Base-by-base conservation (phyloP, 768 basidiomycete genomes). In the Coprinopsis sp. region DNA sequence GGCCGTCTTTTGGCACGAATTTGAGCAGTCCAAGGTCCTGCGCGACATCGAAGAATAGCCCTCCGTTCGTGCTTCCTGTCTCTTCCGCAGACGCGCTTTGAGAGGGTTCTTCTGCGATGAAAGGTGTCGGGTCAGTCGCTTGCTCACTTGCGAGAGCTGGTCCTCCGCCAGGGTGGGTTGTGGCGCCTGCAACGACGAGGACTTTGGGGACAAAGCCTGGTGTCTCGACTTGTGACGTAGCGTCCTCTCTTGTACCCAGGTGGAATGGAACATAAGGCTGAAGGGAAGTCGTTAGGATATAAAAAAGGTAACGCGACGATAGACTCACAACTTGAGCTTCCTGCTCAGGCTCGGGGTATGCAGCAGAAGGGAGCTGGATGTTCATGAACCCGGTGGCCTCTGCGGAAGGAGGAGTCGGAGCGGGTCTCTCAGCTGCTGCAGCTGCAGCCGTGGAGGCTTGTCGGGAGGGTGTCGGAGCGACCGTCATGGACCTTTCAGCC, bases 261-360 rank as follows among this genome's bases (percentile, higher is more conserved):
- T 69, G 70, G 55, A 76, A 73, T 12, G 73, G 73, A 40, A 71
- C 63, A 51, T 64, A 74, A 3, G 75, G 75, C 75, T 77, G 51
- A 16, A 39, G 18, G 40, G 45, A 49, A 18, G 27, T 74, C 76
- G 1, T 47, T 40, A 41, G 23, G 43, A n/a, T n/a, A n/a, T 44
- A 40, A 33, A 2, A 51, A 21, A 30, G 41, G 46, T 16, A 46
- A 31, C 34, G 37, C n/a, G 36, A 41, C 53, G 34, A 38, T 33
- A 23, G 24, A 73, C 84, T 49, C 57, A 90, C 87, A 44, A 84
- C 74, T 64, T 82, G 79, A 23, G 78, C 69, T 18, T 72, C 71
- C 4, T 61, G 53, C 41, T 69, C 68, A 2, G 70, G 67, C 24
- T 60, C 62, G 6, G 72, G 72, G 19, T 64, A 62, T 18, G 75